These are phyloP conservation scores for Sugiyamaella chiloensis DNA, from an alignment of 805 yeast species.

Conservation along the genomic window DNA sequence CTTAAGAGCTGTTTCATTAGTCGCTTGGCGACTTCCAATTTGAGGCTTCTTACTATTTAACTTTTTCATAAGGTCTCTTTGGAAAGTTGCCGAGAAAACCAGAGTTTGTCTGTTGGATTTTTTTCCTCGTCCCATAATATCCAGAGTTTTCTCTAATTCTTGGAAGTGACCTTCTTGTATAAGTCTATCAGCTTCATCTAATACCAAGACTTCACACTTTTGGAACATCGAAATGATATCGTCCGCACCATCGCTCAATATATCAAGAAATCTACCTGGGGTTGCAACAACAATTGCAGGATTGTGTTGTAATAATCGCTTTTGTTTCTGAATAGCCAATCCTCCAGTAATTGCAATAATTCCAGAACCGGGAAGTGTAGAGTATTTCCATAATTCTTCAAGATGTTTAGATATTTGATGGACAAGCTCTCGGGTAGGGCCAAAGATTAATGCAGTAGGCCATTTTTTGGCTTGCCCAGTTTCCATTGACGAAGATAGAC, in stretches of 20 bases:
- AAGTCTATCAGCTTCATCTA: conserved; percentile 95
- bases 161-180: conserved; percentile 95
- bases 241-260: conserved; percentile 39
- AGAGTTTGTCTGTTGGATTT: conserved; percentile 62
- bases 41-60: conserved; percentile 45
- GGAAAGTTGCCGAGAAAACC: conserved; percentile 94
- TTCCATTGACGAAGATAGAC: conserved; percentile 12
- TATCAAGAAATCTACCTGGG: conserved; percentile 88
- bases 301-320: conserved; percentile 62
- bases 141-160: conserved; percentile 79
- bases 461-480: conserved; percentile 23
- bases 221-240: conserved; percentile 40
- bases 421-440: conserved; percentile 96
- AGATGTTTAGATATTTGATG: conserved; percentile 88
- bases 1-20: conserved; percentile 56
- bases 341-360: conserved; percentile 91
- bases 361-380: conserved; percentile 52
- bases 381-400: conserved; percentile 44
- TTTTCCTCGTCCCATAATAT: conserved; percentile 53
- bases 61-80: conserved; percentile 75
- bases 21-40: conserved; percentile 22
- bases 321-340: conserved; percentile 88
- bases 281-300: conserved; percentile 88
- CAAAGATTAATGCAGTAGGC: conserved; percentile 77
- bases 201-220: conserved; percentile 51